These are phyloP conservation scores for Melampsora americana DNA, from an alignment of 1,284 basidiomycete species.

Conservation along the genomic window DNA sequence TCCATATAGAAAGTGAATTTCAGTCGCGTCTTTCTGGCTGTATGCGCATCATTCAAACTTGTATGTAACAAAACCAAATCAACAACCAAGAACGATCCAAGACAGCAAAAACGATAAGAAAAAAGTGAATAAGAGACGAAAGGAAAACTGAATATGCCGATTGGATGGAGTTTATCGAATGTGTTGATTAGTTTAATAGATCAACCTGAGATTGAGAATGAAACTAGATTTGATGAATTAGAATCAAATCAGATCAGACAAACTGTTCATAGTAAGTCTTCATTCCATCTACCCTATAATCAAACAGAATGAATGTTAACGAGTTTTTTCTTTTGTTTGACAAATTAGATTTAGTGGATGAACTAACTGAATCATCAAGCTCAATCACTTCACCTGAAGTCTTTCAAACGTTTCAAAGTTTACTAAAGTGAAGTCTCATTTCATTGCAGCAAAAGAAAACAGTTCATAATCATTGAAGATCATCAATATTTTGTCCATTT, in stretches of 20 bases:
- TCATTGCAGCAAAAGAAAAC: too few species aligned
- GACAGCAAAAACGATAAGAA: too few species aligned
- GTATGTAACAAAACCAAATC: too few species aligned
- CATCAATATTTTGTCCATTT: not conserved
- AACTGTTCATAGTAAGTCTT: constrained; percentile 23
- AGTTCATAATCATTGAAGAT: not conserved
- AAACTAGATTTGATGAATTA: constrained; percentile 30
- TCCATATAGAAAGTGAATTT: too few species aligned
- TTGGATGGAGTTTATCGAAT: constrained; percentile 4
- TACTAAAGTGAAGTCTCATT: constrained; percentile 44
- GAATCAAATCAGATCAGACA: constrained; percentile 2
- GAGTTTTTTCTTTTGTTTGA: not conserved
- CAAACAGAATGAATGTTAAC: not conserved
- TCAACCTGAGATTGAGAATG: constrained; percentile 36
- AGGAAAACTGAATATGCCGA: too few species aligned
- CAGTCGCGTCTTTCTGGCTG: too few species aligned
- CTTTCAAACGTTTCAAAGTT: constrained; percentile 45
- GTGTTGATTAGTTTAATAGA: constrained; percentile 30
- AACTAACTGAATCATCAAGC: constrained; percentile 44
- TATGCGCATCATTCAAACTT: too few species aligned
- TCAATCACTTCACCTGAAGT: constrained; percentile 42
- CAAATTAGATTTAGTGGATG: constrained; percentile 44
- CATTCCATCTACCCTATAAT: too few species aligned
- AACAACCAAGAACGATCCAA: too few species aligned
- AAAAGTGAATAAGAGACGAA: too few species aligned